These are phyloP conservation scores for Lactifluus hygrophoroides DNA, from an alignment of 768 basidiomycete genomes.

Conservation along the genomic window DNA sequence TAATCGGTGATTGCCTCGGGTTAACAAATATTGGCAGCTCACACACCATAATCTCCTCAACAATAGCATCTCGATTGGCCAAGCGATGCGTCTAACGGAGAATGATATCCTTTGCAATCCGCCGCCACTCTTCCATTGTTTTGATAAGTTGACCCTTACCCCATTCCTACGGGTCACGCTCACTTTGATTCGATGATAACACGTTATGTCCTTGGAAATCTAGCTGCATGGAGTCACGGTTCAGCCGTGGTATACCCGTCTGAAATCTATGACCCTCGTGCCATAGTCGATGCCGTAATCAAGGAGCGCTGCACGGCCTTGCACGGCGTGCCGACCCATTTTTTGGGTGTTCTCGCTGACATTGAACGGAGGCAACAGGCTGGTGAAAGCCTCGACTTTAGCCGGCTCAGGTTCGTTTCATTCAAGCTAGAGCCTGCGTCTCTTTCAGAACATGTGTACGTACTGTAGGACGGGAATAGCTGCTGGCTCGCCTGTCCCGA, in stretches of 20 bases:
- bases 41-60: constrained; percentile 76
- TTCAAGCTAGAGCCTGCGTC: not conserved
- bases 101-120: constrained; percentile 71
- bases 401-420: constrained; percentile 43
- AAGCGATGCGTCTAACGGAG: constrained; percentile 59
- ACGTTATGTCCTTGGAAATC: constrained; percentile 77
- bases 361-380: constrained; percentile 43
- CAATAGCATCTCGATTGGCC: constrained; percentile 62
- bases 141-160: constrained; percentile 53
- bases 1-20: not conserved
- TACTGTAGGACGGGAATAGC: constrained; percentile 82
- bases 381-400: constrained; percentile 41
- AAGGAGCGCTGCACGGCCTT: constrained; percentile 67
- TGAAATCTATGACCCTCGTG: constrained; percentile 49
- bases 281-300: constrained; percentile 63
- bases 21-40: constrained; percentile 34
- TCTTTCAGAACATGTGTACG: not conserved
- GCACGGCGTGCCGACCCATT: constrained; percentile 83
- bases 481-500: constrained; percentile 71
- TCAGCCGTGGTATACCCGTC: constrained; percentile 71
- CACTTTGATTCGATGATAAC: constrained; percentile 8
- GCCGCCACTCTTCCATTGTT: constrained; percentile 81
- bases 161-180: not conserved
- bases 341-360: constrained; percentile 64
- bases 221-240: constrained; percentile 69